phyloP scores from a whole-genome alignment of 2,329 filamentous ascomycete species.

The Amphichorda felina region DNA sequence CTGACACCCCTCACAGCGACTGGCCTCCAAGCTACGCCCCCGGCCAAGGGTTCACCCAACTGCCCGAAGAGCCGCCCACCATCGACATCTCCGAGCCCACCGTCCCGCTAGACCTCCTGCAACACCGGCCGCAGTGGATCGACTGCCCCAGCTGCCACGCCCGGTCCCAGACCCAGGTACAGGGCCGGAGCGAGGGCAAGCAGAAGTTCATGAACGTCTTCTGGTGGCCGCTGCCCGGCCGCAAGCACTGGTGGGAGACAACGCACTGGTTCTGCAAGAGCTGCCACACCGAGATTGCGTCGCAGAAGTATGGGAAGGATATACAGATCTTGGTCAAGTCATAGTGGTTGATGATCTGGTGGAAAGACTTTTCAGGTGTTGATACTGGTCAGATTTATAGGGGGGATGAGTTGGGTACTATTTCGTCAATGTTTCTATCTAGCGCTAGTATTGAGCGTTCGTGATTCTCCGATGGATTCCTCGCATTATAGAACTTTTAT shows the following conservation, averaged over 20 bases:
- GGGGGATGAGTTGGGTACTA: too few relatives aligned
- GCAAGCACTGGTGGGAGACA: slow-evolving; percentile 13
- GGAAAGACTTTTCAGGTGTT: too few relatives aligned
- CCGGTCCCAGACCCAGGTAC: slow-evolving; percentile 6
- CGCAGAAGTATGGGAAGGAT: slow-evolving; percentile 4
- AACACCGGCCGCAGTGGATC: slow-evolving; percentile 8
- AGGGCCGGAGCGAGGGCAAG: slow-evolving; percentile 8
- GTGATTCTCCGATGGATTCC: too few relatives aligned
- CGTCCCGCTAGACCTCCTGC: slow-evolving; percentile 8
- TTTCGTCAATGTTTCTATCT: too few relatives aligned
- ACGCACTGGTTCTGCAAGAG: slow-evolving; percentile 10
- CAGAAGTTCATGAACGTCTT: slow-evolving; percentile 12
- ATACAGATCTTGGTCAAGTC: slow-evolving; percentile 1
- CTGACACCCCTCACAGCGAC: not conserved
- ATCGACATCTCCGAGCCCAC: not conserved
- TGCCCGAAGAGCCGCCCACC: not conserved
- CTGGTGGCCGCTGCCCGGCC: slow-evolving; percentile 12
- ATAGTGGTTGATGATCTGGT: too few relatives aligned
- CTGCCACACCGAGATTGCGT: slow-evolving; percentile 12
- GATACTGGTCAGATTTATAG: too few relatives aligned
- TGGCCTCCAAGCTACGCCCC: slow-evolving; percentile 2
- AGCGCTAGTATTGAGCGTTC: too few relatives aligned
- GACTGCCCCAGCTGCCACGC: slow-evolving; percentile 13
- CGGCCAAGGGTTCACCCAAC: slow-evolving; percentile 2
- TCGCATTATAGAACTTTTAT: too few relatives aligned